phyloP scores from a whole-genome alignment of 116 monocot species.

The Zostera marina region DNA sequence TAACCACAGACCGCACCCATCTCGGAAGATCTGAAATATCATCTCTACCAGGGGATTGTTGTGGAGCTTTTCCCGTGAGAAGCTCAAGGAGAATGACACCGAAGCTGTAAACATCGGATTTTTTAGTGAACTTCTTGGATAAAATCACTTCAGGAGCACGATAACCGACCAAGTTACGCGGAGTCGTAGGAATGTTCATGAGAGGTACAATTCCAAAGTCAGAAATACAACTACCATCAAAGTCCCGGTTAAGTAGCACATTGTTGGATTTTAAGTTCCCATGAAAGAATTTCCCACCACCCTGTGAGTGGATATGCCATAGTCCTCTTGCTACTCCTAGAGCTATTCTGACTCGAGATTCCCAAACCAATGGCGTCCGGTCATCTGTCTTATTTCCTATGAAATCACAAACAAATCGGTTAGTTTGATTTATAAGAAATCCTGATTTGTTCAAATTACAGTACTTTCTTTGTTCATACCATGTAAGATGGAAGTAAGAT shows the following conservation, averaged over 20 bases:
- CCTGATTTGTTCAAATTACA: too few relatives aligned
- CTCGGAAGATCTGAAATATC: conserved; percentile 1
- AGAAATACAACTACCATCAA: conserved; percentile 24
- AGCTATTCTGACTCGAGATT: conserved; percentile 8
- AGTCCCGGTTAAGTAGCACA: conserved; percentile 42
- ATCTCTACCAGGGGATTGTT: neutral
- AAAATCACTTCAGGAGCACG: conserved; percentile 58
- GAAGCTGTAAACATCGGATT: conserved; percentile 8
- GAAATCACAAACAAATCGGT: neutral
- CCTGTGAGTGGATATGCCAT: conserved; percentile 41
- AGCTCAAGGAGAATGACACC: conserved; percentile 5
- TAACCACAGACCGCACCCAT: conserved; percentile 31
- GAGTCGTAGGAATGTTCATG: conserved; percentile 25
- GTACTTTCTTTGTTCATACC: too few relatives aligned
- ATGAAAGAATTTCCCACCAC: conserved; percentile 57
- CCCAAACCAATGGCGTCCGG: conserved; percentile 16
- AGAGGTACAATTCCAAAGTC: conserved; percentile 57
- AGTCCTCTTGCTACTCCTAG: conserved; percentile 46
- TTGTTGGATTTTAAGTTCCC: conserved; percentile 83
- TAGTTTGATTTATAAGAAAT: too few relatives aligned
- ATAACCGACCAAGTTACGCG: conserved; percentile 40
- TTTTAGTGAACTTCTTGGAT: conserved; percentile 18
- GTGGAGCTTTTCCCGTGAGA: conserved; percentile 5
- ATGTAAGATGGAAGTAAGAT: conserved; percentile 42
- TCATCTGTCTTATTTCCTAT: conserved; percentile 42